Conservation (phyloP, 495 filamentous ascomycete species). For the Penicillium daleae region DNA sequence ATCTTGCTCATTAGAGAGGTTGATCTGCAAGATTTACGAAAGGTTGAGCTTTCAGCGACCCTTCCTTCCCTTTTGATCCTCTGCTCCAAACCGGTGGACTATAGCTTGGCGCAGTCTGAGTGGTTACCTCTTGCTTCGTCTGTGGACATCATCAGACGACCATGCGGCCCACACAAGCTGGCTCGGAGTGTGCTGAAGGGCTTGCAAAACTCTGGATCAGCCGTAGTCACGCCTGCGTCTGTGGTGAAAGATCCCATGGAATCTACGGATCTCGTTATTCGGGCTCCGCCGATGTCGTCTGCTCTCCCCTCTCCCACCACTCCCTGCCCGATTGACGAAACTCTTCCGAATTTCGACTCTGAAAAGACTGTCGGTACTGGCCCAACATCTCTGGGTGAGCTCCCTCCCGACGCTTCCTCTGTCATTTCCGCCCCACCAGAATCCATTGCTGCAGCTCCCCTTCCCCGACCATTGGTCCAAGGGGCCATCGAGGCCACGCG, state of each 20-base stretch:
- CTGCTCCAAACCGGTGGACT: constrained; percentile 42
- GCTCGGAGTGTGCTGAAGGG: constrained; percentile 55
- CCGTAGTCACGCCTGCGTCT: constrained; percentile 18
- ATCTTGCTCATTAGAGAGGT: constrained; percentile 48
- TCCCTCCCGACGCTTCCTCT: constrained; percentile 10
- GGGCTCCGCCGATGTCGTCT: not conserved
- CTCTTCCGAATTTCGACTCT: not conserved
- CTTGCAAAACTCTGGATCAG: constrained; percentile 27
- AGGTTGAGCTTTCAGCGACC: constrained; percentile 15
- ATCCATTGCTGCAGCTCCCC: constrained; percentile 14
- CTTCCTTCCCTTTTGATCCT: constrained; percentile 43
- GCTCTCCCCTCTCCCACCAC: not conserved
- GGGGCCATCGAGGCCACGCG: not conserved
- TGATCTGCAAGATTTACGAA: constrained; percentile 28
- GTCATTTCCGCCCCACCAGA: constrained; percentile 13
- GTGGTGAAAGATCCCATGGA: constrained; percentile 14
- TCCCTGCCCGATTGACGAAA: not conserved
- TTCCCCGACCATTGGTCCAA: constrained; percentile 15
- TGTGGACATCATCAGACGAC: constrained; percentile 53
- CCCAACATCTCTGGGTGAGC: not conserved
- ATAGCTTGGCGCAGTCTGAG: constrained; percentile 29
- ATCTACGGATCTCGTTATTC: not conserved
- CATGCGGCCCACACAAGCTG: constrained; percentile 67
- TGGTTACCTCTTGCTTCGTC: constrained; percentile 39
- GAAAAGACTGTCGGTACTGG: not conserved